Base-by-base conservation (phyloP, 441 rosid species). In the Jatropha podagrica region DNA sequence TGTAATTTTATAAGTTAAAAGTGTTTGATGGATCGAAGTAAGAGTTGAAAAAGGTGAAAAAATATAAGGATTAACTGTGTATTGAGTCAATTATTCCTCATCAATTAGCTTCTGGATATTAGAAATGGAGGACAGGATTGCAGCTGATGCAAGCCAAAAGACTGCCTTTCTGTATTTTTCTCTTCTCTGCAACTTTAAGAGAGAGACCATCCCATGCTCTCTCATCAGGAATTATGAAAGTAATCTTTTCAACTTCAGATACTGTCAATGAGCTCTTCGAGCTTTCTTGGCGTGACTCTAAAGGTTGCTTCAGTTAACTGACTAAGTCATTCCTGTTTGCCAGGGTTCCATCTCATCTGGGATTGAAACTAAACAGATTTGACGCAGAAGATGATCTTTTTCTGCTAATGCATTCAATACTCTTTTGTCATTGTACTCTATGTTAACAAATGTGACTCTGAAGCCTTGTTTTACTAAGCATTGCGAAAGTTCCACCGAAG, bases 121-220 rank as follows among this genome's bases (percentile, higher is more conserved):
- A 76, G 73, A 26, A 81, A 76, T 3, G 73, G 54, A 74, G 77
- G 81, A 76, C 74, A 87, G 72, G 37, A 75, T 18, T 5, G 88
- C 87, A 23, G 91, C 87, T 14, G 94, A 82, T 0, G 92, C 86
- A 0, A 91, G 90, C 75, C 91, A 87, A 76, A 88, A 87, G 61
- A 85, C 88, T 3, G 86, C 87, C 6, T 79, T 61, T 20, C 23
- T 65, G 80, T 49, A 87, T 82, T 26, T 88, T 87, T 76, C 76
- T 65, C 86, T 87, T 83, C 60, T 77, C 76, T 0, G 90, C 90
- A 15, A 88, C 69, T 46, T 83, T 85, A 1, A 82, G 46, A 12
- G 84, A 82, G 46, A 12, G 84, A 77, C 84, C 79, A 84, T 27
- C 79, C 78, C 73, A 79, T 46, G 40, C 4, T 3, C 60, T 3